Evolutionary conservation across 23 red algal genomes (phyloP).

Genomic region (Pyropia yezoensis): DNA sequence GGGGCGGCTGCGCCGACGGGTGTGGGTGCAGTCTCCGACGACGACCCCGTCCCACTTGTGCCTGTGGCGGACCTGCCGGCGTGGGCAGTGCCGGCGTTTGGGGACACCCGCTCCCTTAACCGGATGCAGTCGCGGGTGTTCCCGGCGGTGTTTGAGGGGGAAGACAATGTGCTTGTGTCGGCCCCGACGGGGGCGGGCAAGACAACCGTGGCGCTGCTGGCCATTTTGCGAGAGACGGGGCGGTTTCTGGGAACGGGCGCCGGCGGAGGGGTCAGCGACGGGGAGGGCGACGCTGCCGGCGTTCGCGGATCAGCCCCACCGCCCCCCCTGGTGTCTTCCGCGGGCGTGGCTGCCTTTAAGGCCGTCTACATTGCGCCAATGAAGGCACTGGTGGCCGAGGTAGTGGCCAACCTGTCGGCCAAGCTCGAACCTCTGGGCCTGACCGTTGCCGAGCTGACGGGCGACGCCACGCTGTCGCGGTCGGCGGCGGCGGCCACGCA

Average conservation of each 20-base stretch:
- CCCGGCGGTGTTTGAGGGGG: constrained; percentile 42
- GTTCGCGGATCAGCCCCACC: too few relatives aligned
- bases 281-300: constrained; percentile 8
- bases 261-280: not conserved
- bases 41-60: not conserved
- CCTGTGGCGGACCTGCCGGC: constrained; percentile 14
- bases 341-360: constrained; percentile 46
- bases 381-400: constrained; percentile 93
- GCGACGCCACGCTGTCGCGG: constrained; percentile 68
- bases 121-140: constrained; percentile 66
- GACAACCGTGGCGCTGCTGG: constrained; percentile 83
- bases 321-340: too few relatives aligned
- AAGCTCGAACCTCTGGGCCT: constrained; percentile 49
- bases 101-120: constrained; percentile 52
- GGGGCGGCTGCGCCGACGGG: constrained; percentile 4
- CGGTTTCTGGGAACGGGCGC: constrained; percentile 10
- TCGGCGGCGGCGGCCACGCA: constrained; percentile 60
- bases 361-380: constrained; percentile 95
- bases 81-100: constrained; percentile 40
- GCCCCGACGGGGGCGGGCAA: constrained; percentile 94
- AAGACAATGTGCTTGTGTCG: constrained; percentile 87
- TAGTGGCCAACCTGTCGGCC: constrained; percentile 52
- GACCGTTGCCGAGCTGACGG: constrained; percentile 75
- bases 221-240: constrained; percentile 49
- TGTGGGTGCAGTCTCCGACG: constrained; percentile 3